These are phyloP conservation scores for Colletotrichum spinosum DNA, from an alignment of 2,329 filamentous ascomycete genomes.

Conservation along the genomic window DNA sequence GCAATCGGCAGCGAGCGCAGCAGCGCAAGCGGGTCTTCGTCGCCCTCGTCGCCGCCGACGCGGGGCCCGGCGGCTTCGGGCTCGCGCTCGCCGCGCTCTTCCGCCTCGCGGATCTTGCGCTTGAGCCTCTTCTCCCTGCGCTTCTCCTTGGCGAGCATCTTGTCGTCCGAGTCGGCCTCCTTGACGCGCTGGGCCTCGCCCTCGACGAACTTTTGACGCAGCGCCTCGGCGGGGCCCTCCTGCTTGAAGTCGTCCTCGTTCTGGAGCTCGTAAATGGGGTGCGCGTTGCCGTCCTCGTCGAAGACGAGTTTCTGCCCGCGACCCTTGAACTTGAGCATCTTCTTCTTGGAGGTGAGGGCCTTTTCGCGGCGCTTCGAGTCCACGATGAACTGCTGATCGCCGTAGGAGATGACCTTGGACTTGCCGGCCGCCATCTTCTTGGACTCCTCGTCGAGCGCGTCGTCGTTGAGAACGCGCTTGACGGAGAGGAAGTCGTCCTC, in stretches of 20 bases:
- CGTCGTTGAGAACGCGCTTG: slow-evolving; percentile 85
- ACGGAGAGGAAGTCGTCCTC: slow-evolving; percentile 88
- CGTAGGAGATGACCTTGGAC: slow-evolving; percentile 73
- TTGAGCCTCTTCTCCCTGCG: slow-evolving; percentile 81
- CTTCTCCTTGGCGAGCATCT: slow-evolving; percentile 82
- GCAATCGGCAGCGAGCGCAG: slow-evolving; percentile 68
- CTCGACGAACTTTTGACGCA: slow-evolving; percentile 82
- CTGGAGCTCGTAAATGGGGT: slow-evolving; percentile 89
- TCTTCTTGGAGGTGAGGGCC: slow-evolving; percentile 94
- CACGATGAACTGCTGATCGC: slow-evolving; percentile 80
- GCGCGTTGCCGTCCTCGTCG: slow-evolving; percentile 89
- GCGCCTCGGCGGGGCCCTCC: slow-evolving; percentile 79
- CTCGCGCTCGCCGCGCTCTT: slow-evolving; percentile 56
- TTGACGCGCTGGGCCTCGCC: slow-evolving; percentile 78
- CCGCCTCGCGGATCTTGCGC: slow-evolving; percentile 73
- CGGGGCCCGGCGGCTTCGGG: slow-evolving; percentile 8
- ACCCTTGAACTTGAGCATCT: slow-evolving; percentile 90
- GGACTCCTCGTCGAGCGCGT: slow-evolving; percentile 68
- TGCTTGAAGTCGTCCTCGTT: slow-evolving; percentile 83
- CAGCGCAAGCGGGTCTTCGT: slow-evolving; percentile 67
- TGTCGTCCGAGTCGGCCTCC: slow-evolving; percentile 84
- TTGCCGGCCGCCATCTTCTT: slow-evolving; percentile 50
- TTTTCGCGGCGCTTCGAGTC: slow-evolving; percentile 97
- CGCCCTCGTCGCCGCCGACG: slow-evolving; percentile 54
- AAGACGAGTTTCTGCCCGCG: slow-evolving; percentile 88